Base-by-base conservation (phyloP, 768 basidiomycete genomes). In the Russula foetens region DNA sequence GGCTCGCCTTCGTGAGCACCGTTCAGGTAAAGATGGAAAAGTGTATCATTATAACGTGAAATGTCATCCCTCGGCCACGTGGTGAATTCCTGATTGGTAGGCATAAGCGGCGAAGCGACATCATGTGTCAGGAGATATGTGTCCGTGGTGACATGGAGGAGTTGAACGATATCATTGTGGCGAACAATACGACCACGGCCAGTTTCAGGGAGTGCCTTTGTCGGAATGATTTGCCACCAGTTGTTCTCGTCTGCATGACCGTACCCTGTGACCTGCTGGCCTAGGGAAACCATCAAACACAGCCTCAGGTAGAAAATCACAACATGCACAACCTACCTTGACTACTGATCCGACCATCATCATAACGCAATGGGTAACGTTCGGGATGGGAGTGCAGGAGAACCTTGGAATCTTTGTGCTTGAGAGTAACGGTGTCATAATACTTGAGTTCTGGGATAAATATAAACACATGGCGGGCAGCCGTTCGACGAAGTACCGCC, bases 51-150 rank as follows among this genome's bases (percentile, higher is more conserved):
- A 70, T 88, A 80, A 52, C 89, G 81, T 8, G 80, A 77, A 58
- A 84, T 75, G 65, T 96, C 90, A 62, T 90, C 86, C 69, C 83
- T 87, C 5, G 86, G 71, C 84, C 86, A 88, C 0, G 97, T 98
- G 7, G 97, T 99, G 73, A 98, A 94, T 72, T 99, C 97, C 70
- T 98, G 94, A 72, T 98, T 98, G 50, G 97, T 99, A 17, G 97
- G 87, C 88, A 92, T 95, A 51, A 94, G 81, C 5, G 97, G 91
- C 1, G 92, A 97, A 0, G 97, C 97, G 59, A 99, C 97, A 71
- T 99, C 97, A 68, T 99, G 97, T 2, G 95, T 97, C 46, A 99
- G 75, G 48, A 99, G 84, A 59, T 85, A 73, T 1, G 85, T 83
- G 63, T 95, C 77, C 11, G 95, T 96, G 71, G 82, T 83, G 69